Conservation (phyloP, 495 filamentous ascomycete genomes). For the Beverwykella pulmonaria region DNA sequence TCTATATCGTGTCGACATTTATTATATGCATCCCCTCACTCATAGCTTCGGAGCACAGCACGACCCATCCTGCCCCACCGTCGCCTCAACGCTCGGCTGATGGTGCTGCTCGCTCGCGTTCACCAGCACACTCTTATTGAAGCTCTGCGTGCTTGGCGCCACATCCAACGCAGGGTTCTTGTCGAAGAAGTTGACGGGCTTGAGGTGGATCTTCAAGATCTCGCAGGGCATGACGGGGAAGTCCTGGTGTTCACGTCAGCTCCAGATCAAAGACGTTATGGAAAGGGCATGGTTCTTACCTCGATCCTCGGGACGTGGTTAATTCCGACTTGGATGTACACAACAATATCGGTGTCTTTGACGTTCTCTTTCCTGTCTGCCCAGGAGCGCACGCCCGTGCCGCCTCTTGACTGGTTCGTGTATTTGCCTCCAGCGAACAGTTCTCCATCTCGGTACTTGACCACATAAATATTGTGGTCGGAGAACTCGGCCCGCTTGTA, state of each 20-base stretch:
- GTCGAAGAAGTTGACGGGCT: slow-evolving; percentile 72
- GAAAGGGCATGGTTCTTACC: slow-evolving; percentile 20
- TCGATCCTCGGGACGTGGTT: slow-evolving; percentile 47
- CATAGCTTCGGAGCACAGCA: slow-evolving; percentile 49
- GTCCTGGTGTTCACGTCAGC: slow-evolving; percentile 28
- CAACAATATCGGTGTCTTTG: slow-evolving; percentile 49
- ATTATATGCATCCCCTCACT: background rate
- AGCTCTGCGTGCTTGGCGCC: slow-evolving; percentile 58
- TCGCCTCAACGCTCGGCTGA: slow-evolving; percentile 41
- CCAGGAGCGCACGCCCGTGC: slow-evolving; percentile 52
- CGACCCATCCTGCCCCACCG: slow-evolving; percentile 44
- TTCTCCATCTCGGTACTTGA: slow-evolving; percentile 75
- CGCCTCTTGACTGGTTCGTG: slow-evolving; percentile 79
- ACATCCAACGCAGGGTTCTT: slow-evolving; percentile 76
- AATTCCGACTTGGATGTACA: slow-evolving; percentile 52
- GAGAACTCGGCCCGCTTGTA: slow-evolving; percentile 79
- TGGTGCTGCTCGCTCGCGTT: slow-evolving; percentile 48
- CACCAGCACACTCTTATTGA: slow-evolving; percentile 55
- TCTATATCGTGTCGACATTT: background rate
- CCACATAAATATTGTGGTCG: slow-evolving; percentile 80
- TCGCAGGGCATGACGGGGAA: slow-evolving; percentile 66
- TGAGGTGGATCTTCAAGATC: slow-evolving; percentile 62
- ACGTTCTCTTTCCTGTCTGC: slow-evolving; percentile 48
- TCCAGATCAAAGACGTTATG: background rate
- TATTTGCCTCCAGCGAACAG: slow-evolving; percentile 82